A percentile compares a stretch with the other conserved stretches of the same genome.
Conservation (phyloP, 2,329 filamentous ascomycete species). For the Elsinoe arachidis region DNA sequence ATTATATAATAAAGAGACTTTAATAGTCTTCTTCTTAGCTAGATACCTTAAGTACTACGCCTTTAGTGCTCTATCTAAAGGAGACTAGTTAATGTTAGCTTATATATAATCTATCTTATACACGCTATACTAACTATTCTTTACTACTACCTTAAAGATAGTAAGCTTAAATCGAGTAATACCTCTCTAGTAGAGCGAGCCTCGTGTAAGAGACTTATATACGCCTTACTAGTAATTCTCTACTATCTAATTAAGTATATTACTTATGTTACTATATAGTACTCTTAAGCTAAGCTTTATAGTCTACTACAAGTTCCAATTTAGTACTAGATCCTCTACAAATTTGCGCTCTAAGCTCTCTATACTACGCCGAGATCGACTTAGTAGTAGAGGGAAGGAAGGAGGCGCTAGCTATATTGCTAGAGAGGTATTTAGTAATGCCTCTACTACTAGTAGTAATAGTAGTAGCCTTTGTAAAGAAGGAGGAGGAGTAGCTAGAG, state of each 20-base stretch:
- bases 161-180: neutral
- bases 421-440: neutral
- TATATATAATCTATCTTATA: neutral
- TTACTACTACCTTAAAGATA: neutral
- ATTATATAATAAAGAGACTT: neutral
- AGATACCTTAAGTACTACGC: neutral
- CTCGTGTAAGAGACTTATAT: neutral
- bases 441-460: neutral
- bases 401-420: neutral
- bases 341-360: neutral
- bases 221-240: neutral
- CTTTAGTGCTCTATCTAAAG: neutral
- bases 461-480: neutral
- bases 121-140: neutral
- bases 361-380: neutral
- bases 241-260: neutral
- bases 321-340: neutral
- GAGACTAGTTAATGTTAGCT: neutral
- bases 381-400: neutral
- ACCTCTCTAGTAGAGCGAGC: neutral
- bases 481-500: too few relatives aligned
- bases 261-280: neutral
- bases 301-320: neutral
- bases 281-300: neutral
- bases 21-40: neutral